Base-by-base conservation (phyloP, 2,329 filamentous ascomycete species). In the Aspergillus awamori region DNA sequence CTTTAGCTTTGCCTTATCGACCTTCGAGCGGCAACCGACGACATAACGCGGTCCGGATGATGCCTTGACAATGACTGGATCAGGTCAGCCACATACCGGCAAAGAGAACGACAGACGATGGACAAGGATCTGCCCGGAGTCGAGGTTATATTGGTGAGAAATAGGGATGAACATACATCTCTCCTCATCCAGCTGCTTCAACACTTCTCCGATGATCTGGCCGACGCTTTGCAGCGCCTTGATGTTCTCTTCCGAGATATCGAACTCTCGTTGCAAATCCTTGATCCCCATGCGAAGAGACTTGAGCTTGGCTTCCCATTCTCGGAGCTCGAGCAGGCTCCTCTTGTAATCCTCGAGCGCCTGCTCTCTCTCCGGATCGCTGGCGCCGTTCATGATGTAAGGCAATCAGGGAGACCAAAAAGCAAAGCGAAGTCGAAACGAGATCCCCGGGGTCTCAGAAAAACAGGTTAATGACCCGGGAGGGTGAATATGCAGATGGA, bases 221-320 rank as follows among this genome's bases (percentile, higher is more conserved):
- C 95, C 95, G 58, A 99, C 95, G 78, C 95, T 98, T 83, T 99
- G 95, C 74, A 99, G 83, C 68, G 95, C 95, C 84, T 99, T 99
- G 84, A 99, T 98, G 82, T 98, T 98, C 69, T 99, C 96, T 77
- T 99, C 95, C 57, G 95, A 98, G 69, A 94, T 88, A 77, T 99
- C 94, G 74, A 93, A 99, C 72, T 98, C 93, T 75, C 91, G 93
- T 77, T 97, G 92, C 58, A 98, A 81, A 62, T 90, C 92, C 83
- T 98, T 99, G 79, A 99, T 97, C 70, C 97, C 95, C 80, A 97
- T 83, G 65, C 95, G 91, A 71, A 99, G 83, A 57, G 89, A 87
- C 83, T 98, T 99, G 64, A 99, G 87, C 85, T 98, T 99, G 56
- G 94, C 90, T 80, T 99, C 96, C 93, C 93, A 98, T 85, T 99